Evolutionary conservation across 805 yeast genomes (phyloP), one percentile per base, ranked within the genome.

Genomic region (Metschnikowia cubensis): DNA sequence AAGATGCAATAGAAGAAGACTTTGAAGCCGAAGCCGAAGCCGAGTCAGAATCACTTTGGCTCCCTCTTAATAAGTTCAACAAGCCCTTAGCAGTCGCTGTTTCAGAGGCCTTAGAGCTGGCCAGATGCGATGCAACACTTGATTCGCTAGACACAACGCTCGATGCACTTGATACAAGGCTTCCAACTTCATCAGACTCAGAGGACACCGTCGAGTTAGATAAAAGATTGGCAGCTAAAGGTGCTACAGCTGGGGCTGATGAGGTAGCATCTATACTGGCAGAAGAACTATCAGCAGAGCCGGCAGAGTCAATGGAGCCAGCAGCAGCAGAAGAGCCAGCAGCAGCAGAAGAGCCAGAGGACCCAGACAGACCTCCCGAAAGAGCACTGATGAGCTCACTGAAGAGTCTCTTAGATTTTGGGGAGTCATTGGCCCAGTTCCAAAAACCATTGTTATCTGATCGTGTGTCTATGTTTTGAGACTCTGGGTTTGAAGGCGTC

Each of bases 1-100:
- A 11, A 65, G 84, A 36, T 20, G 39, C 39, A 20, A 11, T 20
- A 29, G 25, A 6, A 78, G 82, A 10, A 39, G 60, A 40, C 14
- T 29, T 15, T 2, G 53, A 34, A 50, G 53, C 15, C 14, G 48
- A 25, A n/a, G 33, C 29, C 6, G 48, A 48, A 47, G 53, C 13
- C 44, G 60, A 40, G 10, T 17, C 15, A 10, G 53, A 34, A 51
- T 52, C 36, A 37, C 29, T 17, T 21, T 11, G 14, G 17, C 41
- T 38, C 4, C 15, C 49, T n/a, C 29, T 21, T 10, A 49, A 40
- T 17, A 36, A 20, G 25, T 34, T 18, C 39, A 37, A 33, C 37
- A 37, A 35, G 34, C 43, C 43, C 22, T 42, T 41, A 21, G 20
- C 32, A 14, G 31, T 46, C 13, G 15, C 17, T 5, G 39, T 50